A percentile compares a stretch with the other conserved stretches of the same genome.
Conservation (phyloP, 495 filamentous ascomycete genomes). For the Penicillium coprophilum region DNA sequence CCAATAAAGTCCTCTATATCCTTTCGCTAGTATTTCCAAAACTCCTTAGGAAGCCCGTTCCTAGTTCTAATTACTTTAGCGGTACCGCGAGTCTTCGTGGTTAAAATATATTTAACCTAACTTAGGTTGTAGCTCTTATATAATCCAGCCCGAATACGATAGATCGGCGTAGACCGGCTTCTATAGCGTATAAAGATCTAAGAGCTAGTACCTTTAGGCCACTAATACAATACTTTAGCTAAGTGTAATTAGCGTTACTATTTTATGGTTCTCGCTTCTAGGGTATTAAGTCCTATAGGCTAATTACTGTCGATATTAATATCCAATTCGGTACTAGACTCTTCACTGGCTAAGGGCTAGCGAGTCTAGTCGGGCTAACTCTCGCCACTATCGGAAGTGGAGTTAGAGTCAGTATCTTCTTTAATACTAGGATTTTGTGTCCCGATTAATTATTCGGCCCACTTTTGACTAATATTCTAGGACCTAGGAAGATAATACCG, state of each 20-base stretch:
- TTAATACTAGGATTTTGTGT: background rate
- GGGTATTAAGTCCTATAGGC: slow-evolving; percentile 6
- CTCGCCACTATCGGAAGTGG: background rate
- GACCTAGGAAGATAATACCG: slow-evolving; percentile 9
- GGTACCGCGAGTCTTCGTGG: too few species aligned
- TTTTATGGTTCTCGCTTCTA: slow-evolving; percentile 14
- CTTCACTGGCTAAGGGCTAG: background rate
- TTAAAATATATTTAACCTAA: slow-evolving; percentile 12
- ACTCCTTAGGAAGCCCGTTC: slow-evolving; percentile 13
- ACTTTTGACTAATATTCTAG: slow-evolving; percentile 13
- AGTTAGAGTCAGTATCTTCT: background rate
- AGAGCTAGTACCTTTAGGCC: slow-evolving; percentile 23
- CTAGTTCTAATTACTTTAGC: slow-evolving; percentile 9
- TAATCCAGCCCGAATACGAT: slow-evolving; percentile 23
- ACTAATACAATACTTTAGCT: slow-evolving; percentile 56
- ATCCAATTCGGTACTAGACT: background rate
- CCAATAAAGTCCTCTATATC: slow-evolving; percentile 22
- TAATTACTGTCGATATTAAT: background rate
- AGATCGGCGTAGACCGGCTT: slow-evolving; percentile 15
- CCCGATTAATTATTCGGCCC: slow-evolving; percentile 6
- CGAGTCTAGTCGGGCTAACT: background rate
- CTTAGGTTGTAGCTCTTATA: slow-evolving; percentile 18
- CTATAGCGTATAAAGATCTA: slow-evolving; percentile 26
- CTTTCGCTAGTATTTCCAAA: slow-evolving; percentile 21
- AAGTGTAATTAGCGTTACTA: slow-evolving; percentile 9